Base-by-base conservation (phyloP, 805 yeast species). In the Zygoascus tannicola region DNA sequence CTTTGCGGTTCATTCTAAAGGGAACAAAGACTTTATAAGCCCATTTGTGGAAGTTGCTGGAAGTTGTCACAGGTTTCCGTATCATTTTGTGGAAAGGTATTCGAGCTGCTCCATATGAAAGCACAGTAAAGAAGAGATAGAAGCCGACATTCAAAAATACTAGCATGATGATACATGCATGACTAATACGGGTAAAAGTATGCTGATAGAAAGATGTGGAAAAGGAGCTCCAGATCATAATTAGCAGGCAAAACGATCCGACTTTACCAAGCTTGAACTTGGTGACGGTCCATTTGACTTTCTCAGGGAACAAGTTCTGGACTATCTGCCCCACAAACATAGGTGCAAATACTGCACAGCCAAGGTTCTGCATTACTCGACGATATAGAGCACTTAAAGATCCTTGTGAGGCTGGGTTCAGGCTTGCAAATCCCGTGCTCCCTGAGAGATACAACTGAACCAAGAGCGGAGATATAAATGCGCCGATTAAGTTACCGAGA, bases 311-410 rank as follows among this genome's bases (percentile, higher is more conserved):
- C 2, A 82, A 26, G 56, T 82, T 80, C 58, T 85, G 94, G 15
- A 82, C 55, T 10, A 81, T 77, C 62, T 87, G 95, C 0, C 96
- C 96, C n/a, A 86, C 87, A 58, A 83, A 80, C 18, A 85, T 61
- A 0, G 96, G 96, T 7, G 86, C 76, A 60, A 87, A 85, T 3
- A 86, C 86, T 4, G 86, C 75, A 16, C 83, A 68, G 0, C 95
- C 95, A 44, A 87, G 69, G 60, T 87, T 95, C 59, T 84, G 81
- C 90, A 87, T 83, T 41, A 85, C 95, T 46, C 78, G 68, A 22
- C 71, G 69, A 60, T 87, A 87, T 40, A 87, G 73, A 12, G 67
- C 64, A 18, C 68, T 65, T 36, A 85, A 74, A 4, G 76, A 63
- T 4, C 64, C 38, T 14, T 47, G 53, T 33, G 65, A 62, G 0